Evolutionary conservation across 1,284 basidiomycete species (phyloP), one percentile per base, ranked within the genome.

Genomic region (Inonotus obliquus): DNA sequence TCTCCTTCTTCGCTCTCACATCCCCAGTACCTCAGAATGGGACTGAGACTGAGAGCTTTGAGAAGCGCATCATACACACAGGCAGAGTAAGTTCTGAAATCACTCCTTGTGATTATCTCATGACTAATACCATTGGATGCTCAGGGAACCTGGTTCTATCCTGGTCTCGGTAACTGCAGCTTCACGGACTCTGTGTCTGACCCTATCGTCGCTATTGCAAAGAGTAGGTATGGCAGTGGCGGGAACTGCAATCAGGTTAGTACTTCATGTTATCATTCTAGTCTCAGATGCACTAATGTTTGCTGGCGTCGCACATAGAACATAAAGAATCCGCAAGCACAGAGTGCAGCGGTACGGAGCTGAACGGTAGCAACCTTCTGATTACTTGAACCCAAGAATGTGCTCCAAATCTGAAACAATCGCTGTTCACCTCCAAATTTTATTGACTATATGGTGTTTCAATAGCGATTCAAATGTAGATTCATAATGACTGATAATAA

Each of bases 1-100:
- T 77, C 64, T 57, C 81, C 61, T 67, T 79, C 63, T 66, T 76
- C 62, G 69, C 73, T 47, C 67, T 80, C 66, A 81, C 81, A 14
- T 70, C 79, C 27, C 86, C 86, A 35, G 67, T 85, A 29, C 73
- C 77, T 52, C 59, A 32, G 57, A 65, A 67, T 54, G 70, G 65
- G 25, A 56, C 67, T 38, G 41, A 69, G 6, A 63, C 70, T 13
- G 69, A 71, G 45, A 59, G 59, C 37, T 73, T 85, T 47, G 77
- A 79, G 64, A 83, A 80, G 70, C 79, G 85, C 54, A 63, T 74
- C 52, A 74, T 76, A 5, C 79, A 77, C 67, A 67, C 63, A 19
- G 84, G 84, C 45, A 72, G 73, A 66, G 84, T 84, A 67, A 67
- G 80, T 73, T n/a, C n/a, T 10, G 19, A 7, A n/a, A 66, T 27